Evolutionary conservation across 2,329 filamentous ascomycete genomes (phyloP), one percentile per base, ranked within the genome.

Genomic region (Magnaporthiopsis poae): DNA sequence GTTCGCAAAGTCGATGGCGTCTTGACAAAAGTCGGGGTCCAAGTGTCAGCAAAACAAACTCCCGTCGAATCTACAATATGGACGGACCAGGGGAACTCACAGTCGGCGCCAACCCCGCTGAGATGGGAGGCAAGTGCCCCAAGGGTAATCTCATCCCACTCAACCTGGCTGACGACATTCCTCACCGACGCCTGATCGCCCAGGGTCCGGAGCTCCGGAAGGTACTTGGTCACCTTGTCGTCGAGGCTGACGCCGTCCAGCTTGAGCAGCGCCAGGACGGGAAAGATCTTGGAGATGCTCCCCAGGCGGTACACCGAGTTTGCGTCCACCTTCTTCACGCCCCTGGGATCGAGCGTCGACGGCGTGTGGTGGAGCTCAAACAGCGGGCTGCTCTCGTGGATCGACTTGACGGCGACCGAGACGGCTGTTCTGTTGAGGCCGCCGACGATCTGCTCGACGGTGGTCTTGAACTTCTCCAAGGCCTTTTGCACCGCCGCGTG

Each of bases 151-250:
- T 65, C 64, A 18, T 65, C 60, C 64, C 64, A 65, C 52, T 65
- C 33, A 11, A 61, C 56, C 33, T 39, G 59, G 31, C 56, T 46
- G 33, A 65, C 36, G 1, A 33, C 12, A 25, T 65, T 35, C 25
- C n/a, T 31, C 2, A 31, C 60, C 1, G 31, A 9, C 25, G 35
- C 11, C 15, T 62, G 59, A n/a, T 21, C 46, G 33, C 18, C 36
- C 21, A 65, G 5, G 61, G 69, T 68, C 59, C 67, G 72, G 60
- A 78, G 70, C 63, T 78, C 75, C 0, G 81, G 80, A 7, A 83
- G 71, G 65, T 81, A 80, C 52, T 80, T 76, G 0, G 80, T 76
- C 5, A 85, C 74, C 0, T 79, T 79, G 62, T 77, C 78, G 2
- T 81, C 75, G 73, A 77, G 64, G 18, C 75, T 71, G 15, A 79